Percentiles rank a stretch among this genome's conserved stretches.
Evolutionary conservation across 495 filamentous ascomycete species (phyloP).

Genomic region (Parmelia sp.): DNA sequence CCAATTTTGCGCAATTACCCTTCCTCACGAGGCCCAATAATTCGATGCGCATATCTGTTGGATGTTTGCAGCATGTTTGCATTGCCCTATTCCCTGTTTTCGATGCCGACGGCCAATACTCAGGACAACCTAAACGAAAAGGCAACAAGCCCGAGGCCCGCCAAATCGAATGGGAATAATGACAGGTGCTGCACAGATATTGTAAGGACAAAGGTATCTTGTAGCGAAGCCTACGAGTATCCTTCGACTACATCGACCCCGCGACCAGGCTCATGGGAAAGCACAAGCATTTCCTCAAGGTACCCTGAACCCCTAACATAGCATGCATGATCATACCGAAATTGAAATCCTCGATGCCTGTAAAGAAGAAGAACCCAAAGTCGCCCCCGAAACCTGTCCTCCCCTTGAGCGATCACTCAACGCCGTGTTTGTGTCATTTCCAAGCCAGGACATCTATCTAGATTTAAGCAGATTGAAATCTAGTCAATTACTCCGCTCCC

Average conservation of each 20-base stretch:
- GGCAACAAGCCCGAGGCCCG: too few species aligned
- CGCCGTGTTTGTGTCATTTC: constrained; percentile 17
- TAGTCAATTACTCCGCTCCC: constrained; percentile 40
- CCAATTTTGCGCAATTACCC: constrained; percentile 14
- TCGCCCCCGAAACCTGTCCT: not conserved
- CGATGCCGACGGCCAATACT: not conserved
- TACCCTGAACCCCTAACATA: constrained; percentile 6
- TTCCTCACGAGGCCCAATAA: not conserved
- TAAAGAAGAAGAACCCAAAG: not conserved
- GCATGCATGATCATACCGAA: constrained; percentile 8
- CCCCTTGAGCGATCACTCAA: not conserved
- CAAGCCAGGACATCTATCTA: constrained; percentile 17
- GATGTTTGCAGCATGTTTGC: not conserved
- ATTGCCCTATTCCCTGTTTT: not conserved
- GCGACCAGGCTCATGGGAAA: not conserved
- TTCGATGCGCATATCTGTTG: not conserved
- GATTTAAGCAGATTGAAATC: not conserved
- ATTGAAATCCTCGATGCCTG: constrained; percentile 5
- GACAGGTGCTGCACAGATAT: not conserved
- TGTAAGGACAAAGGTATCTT: not conserved
- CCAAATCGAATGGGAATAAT: too few species aligned
- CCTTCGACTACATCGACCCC: not conserved
- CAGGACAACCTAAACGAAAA: not conserved
- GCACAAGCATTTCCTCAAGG: constrained; percentile 3
- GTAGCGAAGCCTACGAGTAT: constrained; percentile 11